Base-by-base conservation (phyloP, 495 filamentous ascomycete genomes). In the Schizothecium vesticola region DNA sequence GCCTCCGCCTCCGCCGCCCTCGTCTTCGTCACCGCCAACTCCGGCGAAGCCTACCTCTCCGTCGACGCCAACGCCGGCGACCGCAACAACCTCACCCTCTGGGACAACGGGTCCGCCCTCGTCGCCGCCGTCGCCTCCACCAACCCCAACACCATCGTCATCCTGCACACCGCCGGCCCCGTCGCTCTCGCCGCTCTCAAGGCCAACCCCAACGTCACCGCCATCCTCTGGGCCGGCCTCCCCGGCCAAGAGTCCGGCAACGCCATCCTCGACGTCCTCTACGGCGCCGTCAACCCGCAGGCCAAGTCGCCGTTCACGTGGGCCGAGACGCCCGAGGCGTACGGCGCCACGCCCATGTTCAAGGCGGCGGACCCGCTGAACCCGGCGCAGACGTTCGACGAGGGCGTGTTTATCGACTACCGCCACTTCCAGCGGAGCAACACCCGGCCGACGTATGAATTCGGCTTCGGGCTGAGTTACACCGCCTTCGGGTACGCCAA, bases 1-100 rank as follows among this genome's bases (percentile, higher is more conserved):
- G 72, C 66, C 58, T 76, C 72, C 22, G 75, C 74, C 25, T 77
- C 77, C 58, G 78, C 83, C 21, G 80, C 85, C 59, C 64, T 91
- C 8, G 85, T 88, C 0, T 89, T 89, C 69, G 80, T 84, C 21
- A 88, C 87, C 64, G 82, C 84, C 1, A 80, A 78, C 67, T 79
- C 85, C 2, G 80, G 80, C 13, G 88, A 90, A 70, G 81, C 83
- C 21, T 85, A 84, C 62, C 84, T 87, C 55, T 83, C 82, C 0
- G 81, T 90, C 1, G 87, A 88, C 68, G 80, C 77, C 3, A 85
- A 88, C 64, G 80, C 77, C 3, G 88, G 87, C 3, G 88, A 89
- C 71, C 79, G 87, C 19, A 78, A 76, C 36, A 80, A 78, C 61
- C 70, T 86, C 9, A 79, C 82, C 16, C 76, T 82, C 4, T 85